Evolutionary conservation across 2,329 filamentous ascomycete species (phyloP).

Genomic region (Hymenoscyphus salicellus): DNA sequence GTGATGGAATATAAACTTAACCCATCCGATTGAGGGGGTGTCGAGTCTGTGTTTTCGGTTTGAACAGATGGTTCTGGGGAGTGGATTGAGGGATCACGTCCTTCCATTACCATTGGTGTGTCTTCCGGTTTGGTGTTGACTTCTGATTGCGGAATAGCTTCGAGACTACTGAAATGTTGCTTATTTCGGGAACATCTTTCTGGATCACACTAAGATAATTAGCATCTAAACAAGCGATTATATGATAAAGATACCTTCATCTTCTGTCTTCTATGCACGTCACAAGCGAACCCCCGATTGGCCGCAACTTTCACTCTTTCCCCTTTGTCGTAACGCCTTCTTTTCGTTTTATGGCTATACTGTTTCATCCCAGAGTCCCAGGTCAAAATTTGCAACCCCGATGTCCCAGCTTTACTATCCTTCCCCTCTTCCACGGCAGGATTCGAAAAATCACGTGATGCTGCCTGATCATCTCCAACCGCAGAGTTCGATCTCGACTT

Average conservation of each 20-base stretch:
- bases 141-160: neutral
- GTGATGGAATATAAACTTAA: neutral
- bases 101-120: neutral
- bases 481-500: neutral
- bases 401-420: neutral
- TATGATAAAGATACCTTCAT: conserved; percentile 18
- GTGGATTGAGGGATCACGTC: neutral
- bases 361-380: conserved; percentile 20
- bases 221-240: neutral
- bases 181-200: conserved; percentile 8
- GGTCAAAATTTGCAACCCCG: conserved; percentile 5
- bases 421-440: neutral
- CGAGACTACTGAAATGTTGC: neutral
- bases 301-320: conserved; percentile 21
- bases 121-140: neutral
- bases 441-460: neutral
- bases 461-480: neutral
- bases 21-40: neutral
- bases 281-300: conserved; percentile 24
- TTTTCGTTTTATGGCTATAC: conserved; percentile 14
- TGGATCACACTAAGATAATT: conserved; percentile 2
- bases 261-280: conserved; percentile 19
- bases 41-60: neutral
- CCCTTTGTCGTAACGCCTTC: conserved; percentile 18
- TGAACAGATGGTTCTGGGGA: neutral